Evolutionary conservation across 257 asterid genomes (phyloP), one percentile per base, ranked within the genome.

Genomic region (Gynochthodes officinalis): DNA sequence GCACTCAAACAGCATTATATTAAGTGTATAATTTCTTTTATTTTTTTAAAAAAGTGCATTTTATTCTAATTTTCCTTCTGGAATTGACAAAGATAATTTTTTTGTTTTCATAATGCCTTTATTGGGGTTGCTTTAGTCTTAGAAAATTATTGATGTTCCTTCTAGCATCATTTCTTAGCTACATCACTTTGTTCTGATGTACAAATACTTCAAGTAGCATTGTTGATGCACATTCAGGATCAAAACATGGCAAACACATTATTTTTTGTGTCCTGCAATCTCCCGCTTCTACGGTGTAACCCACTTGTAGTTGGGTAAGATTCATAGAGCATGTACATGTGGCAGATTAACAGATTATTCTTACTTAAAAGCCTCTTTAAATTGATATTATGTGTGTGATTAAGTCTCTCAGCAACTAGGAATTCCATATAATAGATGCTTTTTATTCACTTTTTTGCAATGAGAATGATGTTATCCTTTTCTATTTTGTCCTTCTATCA

Each of bases 401-500:
- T 10, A 23, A 11, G 16, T 55, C 39, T 10, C 18, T 13, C 40
- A 27, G 10, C 19, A 18, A 21, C 32, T 59, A 13, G 39, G 42
- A 16, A 14, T 16, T 30, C 23, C 37, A 28, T 11, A 4, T 0
- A 8, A 23, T 23, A n/a, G n/a, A n/a, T n/a, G n/a, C n/a, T n/a
- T n/a, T n/a, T 4, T 7, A 58, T 30, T 25, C 35, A 27, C 14
- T 4, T 33, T 40, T 32, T 50, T 50, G 23, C 43, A 19, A 39
- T 10, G 25, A 1, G 5, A 2, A 39, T 33, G 44, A 32, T 37
- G 44, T 10, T 23, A 21, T 15, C 5, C 58, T 42, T 53, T 59
- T 19, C 44, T 43, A 21, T 64, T 23, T 44, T 33, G 23, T 64
- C 28, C 9, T 21, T 57, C n/a, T 63, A 16, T 58, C 81, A 90